phyloP scores from a whole-genome alignment of 2,329 filamentous ascomycete genomes.

The Penicillium sumatraense region DNA sequence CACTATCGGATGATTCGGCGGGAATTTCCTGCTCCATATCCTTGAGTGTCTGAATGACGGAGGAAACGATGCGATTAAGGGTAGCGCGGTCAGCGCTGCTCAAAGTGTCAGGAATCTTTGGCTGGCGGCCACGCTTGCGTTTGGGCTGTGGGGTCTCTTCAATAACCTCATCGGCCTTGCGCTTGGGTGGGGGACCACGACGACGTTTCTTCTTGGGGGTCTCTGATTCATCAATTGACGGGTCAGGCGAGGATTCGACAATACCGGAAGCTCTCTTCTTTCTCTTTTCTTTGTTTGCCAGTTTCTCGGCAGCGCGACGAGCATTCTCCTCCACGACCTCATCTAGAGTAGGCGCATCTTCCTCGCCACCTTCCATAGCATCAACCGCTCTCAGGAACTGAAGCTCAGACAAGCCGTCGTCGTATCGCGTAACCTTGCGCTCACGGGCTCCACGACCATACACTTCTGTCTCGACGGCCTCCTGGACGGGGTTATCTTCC shows the following conservation, averaged over 20 bases:
- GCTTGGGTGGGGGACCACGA: constrained; percentile 80
- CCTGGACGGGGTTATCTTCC: constrained; percentile 79
- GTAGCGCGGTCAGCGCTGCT: constrained; percentile 70
- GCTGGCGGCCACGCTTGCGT: constrained; percentile 73
- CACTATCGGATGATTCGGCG: constrained; percentile 56
- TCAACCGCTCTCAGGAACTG: constrained; percentile 78
- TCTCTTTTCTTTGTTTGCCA: constrained; percentile 66
- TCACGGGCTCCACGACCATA: constrained; percentile 91
- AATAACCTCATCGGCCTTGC: constrained; percentile 78
- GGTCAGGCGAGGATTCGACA: constrained; percentile 72
- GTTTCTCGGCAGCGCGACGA: constrained; percentile 70
- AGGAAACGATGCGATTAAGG: constrained; percentile 79
- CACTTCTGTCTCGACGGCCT: constrained; percentile 75
- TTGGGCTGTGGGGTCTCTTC: constrained; percentile 79
- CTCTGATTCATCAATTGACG: constrained; percentile 83
- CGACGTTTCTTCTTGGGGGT: constrained; percentile 79
- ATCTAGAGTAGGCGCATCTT: constrained; percentile 71
- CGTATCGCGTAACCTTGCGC: constrained; percentile 90
- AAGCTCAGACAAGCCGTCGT: constrained; percentile 96
- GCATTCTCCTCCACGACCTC: constrained; percentile 90
- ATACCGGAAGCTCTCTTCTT: constrained; percentile 33
- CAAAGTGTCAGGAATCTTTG: constrained; percentile 71
- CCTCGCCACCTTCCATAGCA: constrained; percentile 95
- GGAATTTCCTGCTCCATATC: constrained; percentile 76
- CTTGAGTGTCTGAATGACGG: constrained; percentile 79